Base-by-base conservation (phyloP, 768 basidiomycete species). In the Xanthoconium stramineum region DNA sequence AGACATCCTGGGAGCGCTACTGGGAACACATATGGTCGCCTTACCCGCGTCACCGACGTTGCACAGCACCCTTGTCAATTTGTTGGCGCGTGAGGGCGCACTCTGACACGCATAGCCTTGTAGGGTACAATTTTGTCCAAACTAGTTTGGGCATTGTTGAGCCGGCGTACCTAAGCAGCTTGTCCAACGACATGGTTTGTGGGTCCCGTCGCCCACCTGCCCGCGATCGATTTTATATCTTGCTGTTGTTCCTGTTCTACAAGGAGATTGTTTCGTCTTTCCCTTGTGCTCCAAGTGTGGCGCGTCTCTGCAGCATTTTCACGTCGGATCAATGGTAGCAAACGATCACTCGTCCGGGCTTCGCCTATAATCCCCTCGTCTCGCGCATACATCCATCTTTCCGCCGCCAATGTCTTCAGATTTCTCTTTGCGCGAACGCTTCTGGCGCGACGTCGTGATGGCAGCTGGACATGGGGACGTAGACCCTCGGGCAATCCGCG, bases 361-460 rank as follows among this genome's bases (percentile, higher is more conserved):
- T 24, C 24, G 7, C 24, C 43, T 29, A 28, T 15, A 24, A 42
- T 9, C 40, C n/a, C 17, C 45, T 36, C 15, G 5, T 53, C 50
- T 44, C 43, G 30, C 37, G 38, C 63, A 58, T 50, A 50, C 33
- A 55, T 40, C 20, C 52, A 37, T 39, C 56, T 2, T 52, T 53
- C 35, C 28, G 13, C 19, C 36, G 6, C 29, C 39, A 7, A 68
- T 69, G 67, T 19, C 61, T 39, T 28, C 50, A 8, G 58, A 53
- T 32, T 4, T 6, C 45, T 33, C 63, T 7, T 24, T 68, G 24
- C 64, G 52, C 7, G 63, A 65, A n/a, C 65, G 61, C 36, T 69
- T 65, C 33, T 69, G 67, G 67, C 60, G 58, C 49, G 61, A 69
- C 30, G 58, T 67, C 10, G 60, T 61, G 11, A 50, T 50, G 6